phyloP scores from a whole-genome alignment of 116 monocot genomes.

The Trichopus zeylanicus region DNA sequence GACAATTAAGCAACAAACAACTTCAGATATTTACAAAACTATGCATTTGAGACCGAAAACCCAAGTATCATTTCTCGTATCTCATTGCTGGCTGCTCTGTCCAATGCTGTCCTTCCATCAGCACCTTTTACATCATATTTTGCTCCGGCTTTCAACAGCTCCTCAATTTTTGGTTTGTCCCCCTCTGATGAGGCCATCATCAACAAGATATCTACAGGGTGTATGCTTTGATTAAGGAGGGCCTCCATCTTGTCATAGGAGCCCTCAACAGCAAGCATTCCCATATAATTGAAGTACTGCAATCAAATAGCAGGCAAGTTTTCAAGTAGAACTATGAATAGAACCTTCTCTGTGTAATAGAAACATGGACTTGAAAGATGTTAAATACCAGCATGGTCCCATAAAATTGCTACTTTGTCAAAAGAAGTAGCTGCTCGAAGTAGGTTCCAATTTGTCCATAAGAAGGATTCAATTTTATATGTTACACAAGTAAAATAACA shows the following conservation, averaged over 20 bases:
- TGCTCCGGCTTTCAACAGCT: constrained; percentile 82
- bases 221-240: constrained; percentile 65
- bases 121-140: constrained; percentile 57
- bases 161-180: constrained; percentile 85
- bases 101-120: constrained; percentile 75
- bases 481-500: too few species aligned
- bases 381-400: too few species aligned
- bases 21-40: too few species aligned
- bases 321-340: too few species aligned
- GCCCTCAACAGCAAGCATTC: constrained; percentile 97
- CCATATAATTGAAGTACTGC: constrained; percentile 98
- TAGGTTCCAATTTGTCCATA: too few species aligned
- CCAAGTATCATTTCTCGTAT: constrained; percentile 60
- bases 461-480: too few species aligned
- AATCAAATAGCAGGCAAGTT: not conserved
- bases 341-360: too few species aligned
- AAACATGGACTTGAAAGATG: too few species aligned
- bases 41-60: constrained; percentile 40
- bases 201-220: constrained; percentile 89
- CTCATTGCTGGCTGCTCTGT: constrained; percentile 56
- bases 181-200: constrained; percentile 86
- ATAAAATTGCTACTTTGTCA: too few species aligned
- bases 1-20: too few species aligned
- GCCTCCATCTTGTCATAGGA: constrained; percentile 92
- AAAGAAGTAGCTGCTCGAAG: too few species aligned